Evolutionary conservation across 495 filamentous ascomycete genomes (phyloP), one percentile per base, ranked within the genome.

Genomic region (Aspergillus ellipticus): DNA sequence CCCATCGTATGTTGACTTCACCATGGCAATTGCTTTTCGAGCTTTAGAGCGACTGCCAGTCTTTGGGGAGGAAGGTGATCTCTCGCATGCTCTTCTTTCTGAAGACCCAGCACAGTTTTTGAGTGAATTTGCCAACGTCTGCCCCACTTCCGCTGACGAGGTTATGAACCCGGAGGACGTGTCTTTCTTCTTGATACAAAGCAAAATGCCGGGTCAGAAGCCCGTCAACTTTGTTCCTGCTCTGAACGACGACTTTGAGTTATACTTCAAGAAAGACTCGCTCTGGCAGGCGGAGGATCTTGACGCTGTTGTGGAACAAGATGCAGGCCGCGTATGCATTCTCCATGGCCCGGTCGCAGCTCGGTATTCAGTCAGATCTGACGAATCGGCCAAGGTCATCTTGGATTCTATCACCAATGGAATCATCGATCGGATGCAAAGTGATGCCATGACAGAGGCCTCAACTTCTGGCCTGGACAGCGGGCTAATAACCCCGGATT

Each of bases 221-320:
- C 72, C 74, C 1, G 71, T 77, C 1, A 64, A 65, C 9, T 77
- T 77, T 43, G 61, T 75, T 17, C 72, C 72, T 3, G 54, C 55
- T 6, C 41, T 77, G 0, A 66, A 77, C 31, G 68, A 75, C 6
- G 63, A 72, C 33, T 77, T 77, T 29, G 74, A 77, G 50, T 65
- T 56, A 15, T 77, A 65, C 46, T 77, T 77, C 64, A 77, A 77
- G 46, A 77, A 77, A 35, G 74, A 77, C 46, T 75, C 71, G 2
- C 48, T 77, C 3, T 77, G 74, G 74, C 74, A 77, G 47, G 67
- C 71, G 0, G 72, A 77, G 52, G 68, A 75, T 46, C 39, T 75
- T 17, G 74, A 71, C 26, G 72, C 74, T 2, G 70, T 76, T 21
- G 56, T 69, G 21, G 64, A 57, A 33, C 60, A 69, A 51, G 74